Evolutionary conservation across 352 stramenopile species (phyloP), one percentile per base, ranked within the genome.

Genomic region (Globisporangium cylindrosporum): DNA sequence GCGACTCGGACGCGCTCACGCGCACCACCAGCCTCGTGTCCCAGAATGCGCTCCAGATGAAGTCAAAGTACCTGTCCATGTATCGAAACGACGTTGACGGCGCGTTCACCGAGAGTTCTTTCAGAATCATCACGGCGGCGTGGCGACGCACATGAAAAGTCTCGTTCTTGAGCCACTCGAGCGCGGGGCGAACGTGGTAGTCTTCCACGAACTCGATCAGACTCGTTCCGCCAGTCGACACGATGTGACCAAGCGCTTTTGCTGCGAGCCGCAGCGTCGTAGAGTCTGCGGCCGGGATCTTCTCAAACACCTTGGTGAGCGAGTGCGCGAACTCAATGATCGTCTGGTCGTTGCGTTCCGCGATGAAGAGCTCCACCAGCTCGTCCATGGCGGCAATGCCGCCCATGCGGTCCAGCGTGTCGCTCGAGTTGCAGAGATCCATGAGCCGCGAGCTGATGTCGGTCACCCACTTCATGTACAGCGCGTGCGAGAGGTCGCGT

Each of bases 51-150:
- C 87, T 95, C 89, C 89, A 96, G 69, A 95, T 94, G 54, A 92
- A 89, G 73, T 96, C 89, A 69, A 96, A 96, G 77, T 94, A 96
- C 67, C 84, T 88, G 69, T 96, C 89, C 81, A 96, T 92, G 78
- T 96, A 91, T 32, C 89, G 75, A 65, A 94, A 96, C 20, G 86
- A 82, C 53, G 87, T 96, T 9, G 89, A 94, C 32, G 89, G 89
- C 56, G 89, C 86, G 59, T 96, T 96, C 66, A 89, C 90, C 10
- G 87, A 88, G 41, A 96, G 75, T 59, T 96, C 89, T 66, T 94
- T 94, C 34, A 96, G 55, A 54, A 96, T 95, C 77, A 96, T 80
- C n/a, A 95, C 87, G 2, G 85, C 89, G 8, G 89, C 89, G 57
- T 96, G 89, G 48, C 89, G 74, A 12, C 89, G 87, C 34, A 96